These are phyloP conservation scores for Aureobasidium zeae DNA, from an alignment of 2,329 filamentous ascomycete genomes.

Conservation along the genomic window DNA sequence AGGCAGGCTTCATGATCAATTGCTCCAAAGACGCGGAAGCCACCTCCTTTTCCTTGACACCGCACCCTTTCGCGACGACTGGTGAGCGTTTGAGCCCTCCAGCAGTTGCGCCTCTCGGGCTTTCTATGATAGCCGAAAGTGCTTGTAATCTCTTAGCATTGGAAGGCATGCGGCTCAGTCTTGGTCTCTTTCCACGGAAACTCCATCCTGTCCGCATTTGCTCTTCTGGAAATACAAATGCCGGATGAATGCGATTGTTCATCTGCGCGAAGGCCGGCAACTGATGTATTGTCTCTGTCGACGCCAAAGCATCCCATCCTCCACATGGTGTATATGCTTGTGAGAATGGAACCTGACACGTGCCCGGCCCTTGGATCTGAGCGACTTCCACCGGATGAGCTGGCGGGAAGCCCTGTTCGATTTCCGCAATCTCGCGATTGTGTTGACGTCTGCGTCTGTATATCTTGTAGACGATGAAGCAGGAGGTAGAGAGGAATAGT, in stretches of 20 bases:
- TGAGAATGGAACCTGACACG: constrained; percentile 17
- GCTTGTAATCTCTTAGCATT: constrained; percentile 7
- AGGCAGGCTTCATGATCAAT: constrained; percentile 19
- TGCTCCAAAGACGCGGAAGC: constrained; percentile 18
- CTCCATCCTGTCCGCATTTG: not conserved
- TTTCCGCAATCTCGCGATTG: constrained; percentile 21
- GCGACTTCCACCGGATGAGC: constrained; percentile 1
- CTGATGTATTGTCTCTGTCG: constrained; percentile 29
- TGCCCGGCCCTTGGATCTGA: constrained; percentile 19
- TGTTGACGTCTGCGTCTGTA: constrained; percentile 22
- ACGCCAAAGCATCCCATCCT: constrained; percentile 35
- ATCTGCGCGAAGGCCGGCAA: not conserved
- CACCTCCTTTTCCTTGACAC: not conserved
- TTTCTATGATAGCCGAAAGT: constrained; percentile 34
- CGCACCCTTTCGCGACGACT: not conserved
- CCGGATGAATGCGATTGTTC: not conserved
- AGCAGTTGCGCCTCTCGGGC: constrained; percentile 24
- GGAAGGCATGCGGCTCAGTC: constrained; percentile 7
- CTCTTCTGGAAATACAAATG: constrained; percentile 7
- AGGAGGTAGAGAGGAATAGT: constrained; percentile 22
- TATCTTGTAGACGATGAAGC: constrained; percentile 22
- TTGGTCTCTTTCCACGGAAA: constrained; percentile 4
- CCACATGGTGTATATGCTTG: constrained; percentile 29
- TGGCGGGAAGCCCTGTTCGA: constrained; percentile 20
- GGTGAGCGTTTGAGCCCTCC: not conserved